Evolutionary conservation across 78 protist genomes (phyloP), one percentile per base, ranked within the genome.

Genomic region (Ministeria vibrans): DNA sequence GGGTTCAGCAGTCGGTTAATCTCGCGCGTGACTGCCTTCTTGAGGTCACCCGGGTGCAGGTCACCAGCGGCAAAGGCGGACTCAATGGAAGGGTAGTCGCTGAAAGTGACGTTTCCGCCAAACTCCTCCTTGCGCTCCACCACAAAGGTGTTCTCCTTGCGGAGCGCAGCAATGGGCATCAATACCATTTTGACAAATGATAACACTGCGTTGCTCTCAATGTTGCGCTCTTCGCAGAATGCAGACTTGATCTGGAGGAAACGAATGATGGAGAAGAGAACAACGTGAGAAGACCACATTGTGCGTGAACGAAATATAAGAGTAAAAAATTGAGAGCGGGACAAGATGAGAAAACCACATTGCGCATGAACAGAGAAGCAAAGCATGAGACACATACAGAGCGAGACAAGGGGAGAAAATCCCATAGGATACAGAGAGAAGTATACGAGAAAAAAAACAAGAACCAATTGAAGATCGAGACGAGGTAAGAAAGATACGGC

Each of bases 131-230:
- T 4, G 80, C 80, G 80, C 22, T 1, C 5, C 53, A 76, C 7
- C 27, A 7, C 70, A 59, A 76, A 76, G 30, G 9, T 41, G 53
- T 34, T 6, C 41, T 42, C 13, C 28, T 34, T 34, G 30, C 41
- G 34, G 30, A 63, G 71, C 36, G 71, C n/a, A 1, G 53, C 30
- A 34, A 71, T 2, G 25, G 80, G 80, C 49, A 62, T 13, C 42
- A 62, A 49, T 7, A 62, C 73, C 3, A 28, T 43, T 55, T 39
- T 7, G 59, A 39, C 69, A 25, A 62, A 77, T 3, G 38, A 0
- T 55, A 77, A 62, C 69, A 76, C 49, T 11, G 42, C 59, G 72
- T 77, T 77, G 73, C n/a, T 43, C 55, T 77, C 81, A 11, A 77
- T 23, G 59, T 49, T 53, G 63, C 79, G 69, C 34, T 43, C 64